These are phyloP conservation scores for Aciculoconidium aculeatum DNA, from an alignment of 805 yeast species.

Conservation along the genomic window DNA sequence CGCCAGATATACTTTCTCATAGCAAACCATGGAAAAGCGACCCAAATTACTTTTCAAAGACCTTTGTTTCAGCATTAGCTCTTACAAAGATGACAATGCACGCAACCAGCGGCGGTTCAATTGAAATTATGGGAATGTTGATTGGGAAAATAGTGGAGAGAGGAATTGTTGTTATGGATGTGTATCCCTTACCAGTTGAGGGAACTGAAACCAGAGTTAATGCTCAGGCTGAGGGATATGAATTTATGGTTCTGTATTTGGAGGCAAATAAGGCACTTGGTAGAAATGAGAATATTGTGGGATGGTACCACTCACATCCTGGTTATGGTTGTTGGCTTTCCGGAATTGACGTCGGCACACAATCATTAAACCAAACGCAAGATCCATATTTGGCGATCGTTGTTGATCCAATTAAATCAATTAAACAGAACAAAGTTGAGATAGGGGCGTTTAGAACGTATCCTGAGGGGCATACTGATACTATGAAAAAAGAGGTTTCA, in stretches of 20 bases:
- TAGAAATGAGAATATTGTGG: conserved; percentile 64
- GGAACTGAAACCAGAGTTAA: conserved; percentile 96
- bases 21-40: conserved; percentile 51
- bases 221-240: conserved; percentile 91
- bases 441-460: conserved; percentile 87
- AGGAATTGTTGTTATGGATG: conserved; percentile 67
- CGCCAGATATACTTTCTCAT: conserved; percentile 8
- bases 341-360: conserved; percentile 91
- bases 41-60: conserved; percentile 55
- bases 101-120: conserved; percentile 76
- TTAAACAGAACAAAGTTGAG: conserved; percentile 58
- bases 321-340: conserved; percentile 98
- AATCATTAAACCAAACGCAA: conserved; percentile 76
- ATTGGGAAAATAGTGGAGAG: conserved; percentile 63
- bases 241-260: conserved; percentile 84
- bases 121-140: conserved; percentile 94
- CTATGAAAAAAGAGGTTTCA: no score
- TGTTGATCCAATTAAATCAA: conserved; percentile 73
- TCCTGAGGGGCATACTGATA: conserved; percentile 27
- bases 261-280: conserved; percentile 48
- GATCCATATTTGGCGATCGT: conserved; percentile 90
- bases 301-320: conserved; percentile 99
- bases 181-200: conserved; percentile 84
- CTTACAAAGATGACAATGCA: conserved; percentile 71
- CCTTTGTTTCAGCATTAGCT: conserved; percentile 65